A percentile compares a stretch with the other conserved stretches of the same genome.
Conservation (phyloP, 1,284 basidiomycete species). For the Boletellus deceptivus region DNA sequence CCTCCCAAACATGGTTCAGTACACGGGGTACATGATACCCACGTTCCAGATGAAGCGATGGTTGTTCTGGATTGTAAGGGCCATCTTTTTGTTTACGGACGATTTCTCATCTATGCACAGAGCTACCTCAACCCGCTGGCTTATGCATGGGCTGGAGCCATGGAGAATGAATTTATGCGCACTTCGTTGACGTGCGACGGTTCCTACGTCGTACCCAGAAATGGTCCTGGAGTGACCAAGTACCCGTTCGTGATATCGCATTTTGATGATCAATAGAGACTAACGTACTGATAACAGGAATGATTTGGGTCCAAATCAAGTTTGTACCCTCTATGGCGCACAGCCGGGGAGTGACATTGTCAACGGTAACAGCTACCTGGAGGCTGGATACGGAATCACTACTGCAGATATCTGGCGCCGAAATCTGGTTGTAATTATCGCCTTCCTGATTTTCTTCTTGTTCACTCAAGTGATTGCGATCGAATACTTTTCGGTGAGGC, state of each 20-base stretch:
- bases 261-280: constrained; percentile 5
- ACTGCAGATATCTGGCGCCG: constrained; percentile 58
- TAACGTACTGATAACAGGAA: constrained; percentile 32
- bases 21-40: constrained; percentile 68
- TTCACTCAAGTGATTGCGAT: constrained; percentile 57
- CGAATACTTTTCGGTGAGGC: constrained; percentile 61
- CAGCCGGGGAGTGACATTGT: constrained; percentile 47
- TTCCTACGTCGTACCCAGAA: constrained; percentile 68
- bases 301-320: constrained; percentile 60
- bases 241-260: constrained; percentile 56
- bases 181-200: constrained; percentile 68
- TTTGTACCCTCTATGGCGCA: constrained; percentile 65
- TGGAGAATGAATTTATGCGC: constrained; percentile 84
- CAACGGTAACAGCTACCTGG: constrained; percentile 57
- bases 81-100: neutral
- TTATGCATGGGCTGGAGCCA: constrained; percentile 77
- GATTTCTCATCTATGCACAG: constrained; percentile 32
- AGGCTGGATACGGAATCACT: constrained; percentile 50
- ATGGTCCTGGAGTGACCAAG: constrained; percentile 56
- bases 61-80: constrained; percentile 78
- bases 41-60: constrained; percentile 80
- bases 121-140: constrained; percentile 75
- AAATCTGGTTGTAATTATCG: constrained; percentile 55
- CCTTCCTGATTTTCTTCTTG: constrained; percentile 69
- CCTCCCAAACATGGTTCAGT: constrained; percentile 54